A percentile compares a stretch with the other conserved stretches of the same genome.
phyloP scores from a whole-genome alignment of 208 protist genomes.

The Wallacemonas collosoma region DNA sequence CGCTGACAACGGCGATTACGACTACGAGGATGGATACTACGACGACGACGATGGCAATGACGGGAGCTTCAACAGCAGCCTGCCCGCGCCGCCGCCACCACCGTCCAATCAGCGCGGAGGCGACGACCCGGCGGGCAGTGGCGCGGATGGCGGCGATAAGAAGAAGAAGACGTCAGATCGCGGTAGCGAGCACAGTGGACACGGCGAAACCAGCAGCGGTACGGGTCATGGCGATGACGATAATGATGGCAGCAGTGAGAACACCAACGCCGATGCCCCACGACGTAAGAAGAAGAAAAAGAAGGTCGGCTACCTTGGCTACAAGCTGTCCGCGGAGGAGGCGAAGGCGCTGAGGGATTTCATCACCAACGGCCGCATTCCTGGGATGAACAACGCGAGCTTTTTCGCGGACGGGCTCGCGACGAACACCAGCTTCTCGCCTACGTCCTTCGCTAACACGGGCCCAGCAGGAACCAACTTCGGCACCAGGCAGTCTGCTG shows the following conservation, averaged over 20 bases:
- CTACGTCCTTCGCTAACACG: background rate
- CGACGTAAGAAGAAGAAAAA: constrained; percentile 39
- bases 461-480: background rate
- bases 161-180: background rate
- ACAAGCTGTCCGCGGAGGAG: constrained; percentile 80
- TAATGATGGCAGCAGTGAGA: constrained; percentile 13
- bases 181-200: constrained; percentile 11
- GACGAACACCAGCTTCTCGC: constrained; percentile 15
- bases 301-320: constrained; percentile 79
- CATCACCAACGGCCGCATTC: constrained; percentile 27
- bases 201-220: constrained; percentile 12
- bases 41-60: constrained; percentile 18
- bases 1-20: background rate
- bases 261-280: constrained; percentile 15
- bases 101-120: background rate
- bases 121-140: background rate
- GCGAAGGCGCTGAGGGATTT: constrained; percentile 63
- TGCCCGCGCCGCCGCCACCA: background rate
- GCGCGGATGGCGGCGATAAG: background rate
- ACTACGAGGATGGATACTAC: constrained; percentile 24
- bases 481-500: background rate
- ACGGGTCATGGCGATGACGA: constrained; percentile 1
- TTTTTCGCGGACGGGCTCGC: constrained; percentile 10
- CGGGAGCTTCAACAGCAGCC: constrained; percentile 13
- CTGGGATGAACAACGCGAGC: constrained; percentile 14